Evolutionary conservation across 371 early-diverging fungal species (phyloP), one percentile per base, ranked within the genome.

Genomic region (Apophysomyces ossiformis): DNA sequence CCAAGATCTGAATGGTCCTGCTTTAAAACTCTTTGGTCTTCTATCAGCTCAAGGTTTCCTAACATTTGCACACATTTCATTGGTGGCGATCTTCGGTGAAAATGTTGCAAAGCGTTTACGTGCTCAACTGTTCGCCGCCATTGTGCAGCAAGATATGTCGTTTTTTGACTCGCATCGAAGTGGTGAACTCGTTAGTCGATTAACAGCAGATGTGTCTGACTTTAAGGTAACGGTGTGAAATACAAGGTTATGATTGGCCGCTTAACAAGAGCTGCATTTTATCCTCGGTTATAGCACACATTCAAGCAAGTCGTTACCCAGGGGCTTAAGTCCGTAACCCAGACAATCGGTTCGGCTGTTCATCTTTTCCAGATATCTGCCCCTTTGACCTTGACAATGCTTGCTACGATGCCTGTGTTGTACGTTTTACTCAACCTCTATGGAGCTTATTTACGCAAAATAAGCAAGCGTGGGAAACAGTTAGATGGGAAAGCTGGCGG

Each of bases 41-140:
- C 80, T 90, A 16, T 67, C 82, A 15, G 79, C 82, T 41, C 89
- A 91, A 72, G 92, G 88, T 68, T 61, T 89, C 8, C 75, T 93
- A 66, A 92, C 94, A 7, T 89, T 86, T 71, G 77, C 84, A 5
- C 91, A 93, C 71, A 90, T 93, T 36, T 68, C 89, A 13, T 79
- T 93, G 54, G 93, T 93, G 15, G 77, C 92, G 4, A 67, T 79
- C 5, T 82, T 93, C 63, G 93, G 93, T 37, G 94, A 93, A 68
- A 86, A 84, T 39, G 73, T 93, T 0, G 84, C 89, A 8, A 68
- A 71, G 58, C 79, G 93, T 7, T 69, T 93, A 60, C 80, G 87
- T 9, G 58, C 67, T 6, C 72, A 84, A 39, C 76, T 92, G 16
- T 89, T 88, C 60, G 43, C 65, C 0, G 70, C 88, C 38, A 83